phyloP scores from a whole-genome alignment of 352 stramenopile genomes.

The Blastocystis sp. region DNA sequence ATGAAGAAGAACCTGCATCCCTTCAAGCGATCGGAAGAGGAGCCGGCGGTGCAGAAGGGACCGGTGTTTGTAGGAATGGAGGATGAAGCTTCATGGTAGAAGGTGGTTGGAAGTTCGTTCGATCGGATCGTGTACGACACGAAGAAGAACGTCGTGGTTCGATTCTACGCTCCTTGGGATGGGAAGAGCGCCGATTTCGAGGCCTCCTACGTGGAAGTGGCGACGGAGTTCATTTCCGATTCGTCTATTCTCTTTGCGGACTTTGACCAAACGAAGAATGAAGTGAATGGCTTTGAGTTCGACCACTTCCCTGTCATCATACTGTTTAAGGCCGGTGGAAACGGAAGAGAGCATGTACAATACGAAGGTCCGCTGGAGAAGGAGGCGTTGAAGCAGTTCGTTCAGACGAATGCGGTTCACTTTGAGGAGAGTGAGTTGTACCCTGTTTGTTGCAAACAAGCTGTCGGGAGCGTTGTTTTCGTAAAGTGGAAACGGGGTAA shows the following conservation, averaged over 20 bases:
- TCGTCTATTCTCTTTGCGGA: not conserved
- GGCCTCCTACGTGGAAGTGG: not conserved
- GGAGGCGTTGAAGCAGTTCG: not conserved
- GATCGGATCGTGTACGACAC: slow-evolving; percentile 3
- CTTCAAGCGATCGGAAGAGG: not conserved
- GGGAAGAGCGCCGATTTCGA: slow-evolving; percentile 36
- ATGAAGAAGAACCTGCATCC: not conserved
- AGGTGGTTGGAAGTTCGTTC: not conserved
- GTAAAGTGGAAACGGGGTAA: slow-evolving; percentile 19
- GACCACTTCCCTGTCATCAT: not conserved
- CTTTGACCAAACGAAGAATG: slow-evolving; percentile 38
- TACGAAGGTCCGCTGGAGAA: not conserved
- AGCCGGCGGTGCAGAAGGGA: not conserved
- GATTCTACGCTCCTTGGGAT: not conserved
- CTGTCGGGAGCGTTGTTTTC: not conserved
- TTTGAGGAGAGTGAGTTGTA: not conserved
- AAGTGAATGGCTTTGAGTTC: not conserved
- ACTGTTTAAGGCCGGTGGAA: slow-evolving; percentile 18
- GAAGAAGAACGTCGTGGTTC: slow-evolving; percentile 3
- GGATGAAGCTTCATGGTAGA: not conserved
- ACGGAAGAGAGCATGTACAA: slow-evolving; percentile 5
- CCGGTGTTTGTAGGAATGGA: not conserved
- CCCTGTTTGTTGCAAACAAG: not conserved
- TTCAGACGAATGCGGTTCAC: not conserved
- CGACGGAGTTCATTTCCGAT: not conserved